Conservation (phyloP, 208 protist genomes). For the Leishmania turanica region DNA sequence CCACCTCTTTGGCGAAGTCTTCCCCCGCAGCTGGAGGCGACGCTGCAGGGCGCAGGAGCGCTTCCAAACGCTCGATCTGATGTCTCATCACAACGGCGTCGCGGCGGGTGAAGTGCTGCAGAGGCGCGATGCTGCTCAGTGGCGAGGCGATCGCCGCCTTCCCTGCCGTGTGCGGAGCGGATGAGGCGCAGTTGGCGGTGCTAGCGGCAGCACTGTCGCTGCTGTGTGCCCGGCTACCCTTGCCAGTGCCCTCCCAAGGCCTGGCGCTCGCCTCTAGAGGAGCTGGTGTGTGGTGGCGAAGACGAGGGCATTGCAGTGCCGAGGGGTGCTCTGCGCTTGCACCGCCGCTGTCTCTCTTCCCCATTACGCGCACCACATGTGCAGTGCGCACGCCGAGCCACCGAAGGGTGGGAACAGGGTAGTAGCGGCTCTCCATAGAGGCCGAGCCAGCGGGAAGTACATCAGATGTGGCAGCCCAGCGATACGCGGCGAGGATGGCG, state of each 20-base stretch:
- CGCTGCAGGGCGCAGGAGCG: not conserved
- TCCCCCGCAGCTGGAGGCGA: not conserved
- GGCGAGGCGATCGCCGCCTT: not conserved
- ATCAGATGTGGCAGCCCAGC: slow-evolving; percentile 27
- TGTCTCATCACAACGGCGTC: slow-evolving; percentile 54
- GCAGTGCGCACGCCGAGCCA: slow-evolving; percentile 54
- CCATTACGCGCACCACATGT: slow-evolving; percentile 10
- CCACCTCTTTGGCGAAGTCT: not conserved
- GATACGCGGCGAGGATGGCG: slow-evolving; percentile 77
- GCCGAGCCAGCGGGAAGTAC: not conserved
- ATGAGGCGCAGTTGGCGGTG: not conserved
- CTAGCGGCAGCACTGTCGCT: not conserved
- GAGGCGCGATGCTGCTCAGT: not conserved
- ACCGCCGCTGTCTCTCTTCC: not conserved
- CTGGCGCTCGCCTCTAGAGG: not conserved
- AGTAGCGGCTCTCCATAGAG: slow-evolving; percentile 27
- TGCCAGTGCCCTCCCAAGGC: not conserved
- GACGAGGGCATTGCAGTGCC: not conserved
- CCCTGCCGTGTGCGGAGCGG: not conserved
- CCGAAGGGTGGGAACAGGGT: slow-evolving; percentile 34
- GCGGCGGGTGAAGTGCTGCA: slow-evolving; percentile 52
- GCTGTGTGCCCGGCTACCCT: not conserved
- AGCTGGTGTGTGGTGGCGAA: not conserved
- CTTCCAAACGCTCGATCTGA: slow-evolving; percentile 22
- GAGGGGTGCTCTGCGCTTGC: not conserved